Evolutionary conservation across 75 land plant genomes (phyloP).

Genomic region (Pinus tabuliformis): DNA sequence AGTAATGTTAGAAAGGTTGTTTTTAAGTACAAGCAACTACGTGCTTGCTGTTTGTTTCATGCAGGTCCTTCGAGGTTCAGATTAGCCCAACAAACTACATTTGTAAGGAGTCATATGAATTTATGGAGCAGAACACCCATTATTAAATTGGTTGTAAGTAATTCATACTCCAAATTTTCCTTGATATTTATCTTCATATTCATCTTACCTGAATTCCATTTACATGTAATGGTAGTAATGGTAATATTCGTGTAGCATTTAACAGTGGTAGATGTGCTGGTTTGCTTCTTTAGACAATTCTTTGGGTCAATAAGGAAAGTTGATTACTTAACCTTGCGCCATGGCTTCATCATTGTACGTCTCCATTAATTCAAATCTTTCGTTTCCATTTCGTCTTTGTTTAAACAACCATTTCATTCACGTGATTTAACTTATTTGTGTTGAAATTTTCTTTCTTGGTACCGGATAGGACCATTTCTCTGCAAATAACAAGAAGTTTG

Average conservation of each 20-base stretch:
- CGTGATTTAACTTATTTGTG: background rate
- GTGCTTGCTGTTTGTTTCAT: background rate
- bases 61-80: slow-evolving; percentile 34
- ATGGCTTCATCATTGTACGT: slow-evolving; percentile 39
- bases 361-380: slow-evolving; percentile 3
- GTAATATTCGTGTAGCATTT: background rate
- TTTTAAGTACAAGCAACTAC: background rate
- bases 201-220: background rate
- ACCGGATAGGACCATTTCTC: slow-evolving; percentile 62
- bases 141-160: slow-evolving; percentile 28
- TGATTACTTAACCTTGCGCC: slow-evolving; percentile 61
- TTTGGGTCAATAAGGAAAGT: slow-evolving; percentile 44
- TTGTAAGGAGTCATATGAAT: slow-evolving; percentile 29
- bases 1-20: background rate
- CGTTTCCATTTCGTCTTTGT: background rate
- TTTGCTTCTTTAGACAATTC: slow-evolving; percentile 63
- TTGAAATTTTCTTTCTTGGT: background rate
- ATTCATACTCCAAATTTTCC: background rate
- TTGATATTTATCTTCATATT: too few relatives aligned
- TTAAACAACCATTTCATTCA: background rate
- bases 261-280: slow-evolving; percentile 21
- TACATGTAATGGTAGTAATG: background rate
- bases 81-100: slow-evolving; percentile 25
- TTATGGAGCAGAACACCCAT: slow-evolving; percentile 14
- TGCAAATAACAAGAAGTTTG: slow-evolving; percentile 36